These are phyloP conservation scores for Serendipita sp. DNA, from an alignment of 768 basidiomycete genomes.

Conservation along the genomic window DNA sequence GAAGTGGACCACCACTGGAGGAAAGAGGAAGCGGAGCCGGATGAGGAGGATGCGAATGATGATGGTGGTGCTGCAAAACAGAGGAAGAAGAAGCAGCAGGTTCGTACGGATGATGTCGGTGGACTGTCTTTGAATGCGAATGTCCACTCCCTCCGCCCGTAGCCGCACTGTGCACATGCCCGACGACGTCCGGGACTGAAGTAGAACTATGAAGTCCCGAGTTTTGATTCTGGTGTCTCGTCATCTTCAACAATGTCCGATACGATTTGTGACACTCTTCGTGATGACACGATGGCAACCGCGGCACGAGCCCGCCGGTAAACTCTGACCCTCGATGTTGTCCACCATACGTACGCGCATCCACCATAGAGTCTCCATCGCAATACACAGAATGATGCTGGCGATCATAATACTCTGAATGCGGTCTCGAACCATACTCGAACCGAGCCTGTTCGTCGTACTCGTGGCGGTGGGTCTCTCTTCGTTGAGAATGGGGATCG, in stretches of 20 bases:
- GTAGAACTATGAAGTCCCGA: neutral
- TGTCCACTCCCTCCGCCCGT: neutral
- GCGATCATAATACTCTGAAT: neutral
- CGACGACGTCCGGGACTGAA: neutral
- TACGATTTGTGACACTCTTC: conserved; percentile 29
- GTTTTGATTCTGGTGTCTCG: conserved; percentile 10
- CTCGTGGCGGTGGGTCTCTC: conserved; percentile 7
- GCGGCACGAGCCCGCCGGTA: conserved; percentile 11
- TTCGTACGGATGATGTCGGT: conserved; percentile 6
- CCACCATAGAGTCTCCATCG: neutral
- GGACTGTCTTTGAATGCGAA: neutral
- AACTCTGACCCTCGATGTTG: neutral
- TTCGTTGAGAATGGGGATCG: too few species aligned
- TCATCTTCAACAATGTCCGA: conserved; percentile 22
- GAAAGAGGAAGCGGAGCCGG: too few species aligned
- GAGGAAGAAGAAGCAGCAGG: neutral
- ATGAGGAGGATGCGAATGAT: too few species aligned
- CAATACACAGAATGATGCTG: neutral
- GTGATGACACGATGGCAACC: conserved; percentile 25
- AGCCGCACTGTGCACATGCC: too few species aligned
- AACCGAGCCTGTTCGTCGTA: conserved; percentile 22
- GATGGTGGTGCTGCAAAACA: too few species aligned
- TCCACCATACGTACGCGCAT: neutral
- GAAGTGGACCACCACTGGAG: neutral
- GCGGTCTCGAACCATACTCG: neutral